phyloP scores from a whole-genome alignment of 805 yeast species.

The Brettanomyces custersianus region DNA sequence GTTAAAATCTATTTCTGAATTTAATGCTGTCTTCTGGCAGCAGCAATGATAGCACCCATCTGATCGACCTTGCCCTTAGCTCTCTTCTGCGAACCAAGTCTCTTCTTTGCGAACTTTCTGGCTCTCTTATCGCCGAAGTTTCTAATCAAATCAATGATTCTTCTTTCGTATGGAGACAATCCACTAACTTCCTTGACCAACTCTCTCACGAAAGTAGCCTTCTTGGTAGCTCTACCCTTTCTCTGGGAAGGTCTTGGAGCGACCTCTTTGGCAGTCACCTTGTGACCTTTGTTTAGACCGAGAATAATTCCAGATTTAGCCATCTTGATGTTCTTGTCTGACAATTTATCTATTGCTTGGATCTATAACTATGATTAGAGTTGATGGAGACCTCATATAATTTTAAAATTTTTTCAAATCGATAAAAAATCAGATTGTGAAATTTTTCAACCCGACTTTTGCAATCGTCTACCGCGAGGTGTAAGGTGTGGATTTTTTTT shows the following conservation, averaged over 20 bases:
- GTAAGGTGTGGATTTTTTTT: no score
- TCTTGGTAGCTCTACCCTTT: constrained; percentile 94
- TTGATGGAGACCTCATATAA: no score
- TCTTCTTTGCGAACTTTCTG: constrained; percentile 99
- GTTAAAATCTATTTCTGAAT: no score
- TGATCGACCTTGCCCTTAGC: constrained; percentile 99
- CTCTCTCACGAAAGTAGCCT: constrained; percentile 92
- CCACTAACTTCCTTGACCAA: constrained; percentile 96
- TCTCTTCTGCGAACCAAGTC: constrained; percentile 99
- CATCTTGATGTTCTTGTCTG: no score
- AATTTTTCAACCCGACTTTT: no score
- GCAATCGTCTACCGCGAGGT: no score
- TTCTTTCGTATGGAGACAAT: constrained; percentile 99
- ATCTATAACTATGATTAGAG: no score
- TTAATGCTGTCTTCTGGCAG: constrained; percentile 81
- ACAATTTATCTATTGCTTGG: constrained; percentile 7
- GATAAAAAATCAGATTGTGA: no score
- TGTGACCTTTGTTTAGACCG: constrained; percentile 99
- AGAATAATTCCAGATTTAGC: constrained; percentile 79
- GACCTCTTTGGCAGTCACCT: constrained; percentile 76
- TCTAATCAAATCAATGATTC: constrained; percentile 98
- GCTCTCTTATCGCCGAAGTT: constrained; percentile 99
- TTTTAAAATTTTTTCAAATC: no score
- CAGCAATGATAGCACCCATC: constrained; percentile 92
- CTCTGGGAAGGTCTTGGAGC: constrained; percentile 89